Evolutionary conservation across 208 protist genomes (phyloP).

Genomic region (Leishmania arabica): DNA sequence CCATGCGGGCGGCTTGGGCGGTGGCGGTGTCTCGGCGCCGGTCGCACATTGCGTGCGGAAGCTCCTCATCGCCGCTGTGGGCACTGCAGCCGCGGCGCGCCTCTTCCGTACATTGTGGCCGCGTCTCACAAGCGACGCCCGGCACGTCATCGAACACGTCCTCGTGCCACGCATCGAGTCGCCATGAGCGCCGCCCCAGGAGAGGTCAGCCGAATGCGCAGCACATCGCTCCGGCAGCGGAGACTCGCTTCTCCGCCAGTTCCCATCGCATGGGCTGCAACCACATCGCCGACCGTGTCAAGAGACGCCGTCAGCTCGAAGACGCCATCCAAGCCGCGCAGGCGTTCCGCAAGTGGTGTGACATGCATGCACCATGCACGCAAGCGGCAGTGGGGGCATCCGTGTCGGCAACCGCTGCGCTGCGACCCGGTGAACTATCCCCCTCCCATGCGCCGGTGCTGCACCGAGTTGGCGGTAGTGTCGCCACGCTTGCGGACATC

Average conservation of each 20-base stretch:
- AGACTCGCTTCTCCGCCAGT: not conserved
- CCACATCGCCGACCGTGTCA: not conserved
- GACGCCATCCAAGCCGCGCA: conserved; percentile 8
- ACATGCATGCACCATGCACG: not conserved
- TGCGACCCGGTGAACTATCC: not conserved
- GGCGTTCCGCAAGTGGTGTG: conserved; percentile 8
- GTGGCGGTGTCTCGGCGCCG: not conserved
- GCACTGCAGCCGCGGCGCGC: not conserved
- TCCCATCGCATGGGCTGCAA: not conserved
- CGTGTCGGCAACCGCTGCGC: not conserved
- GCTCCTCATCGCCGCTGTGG: not conserved
- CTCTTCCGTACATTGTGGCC: not conserved
- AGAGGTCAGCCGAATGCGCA: not conserved
- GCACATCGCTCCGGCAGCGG: not conserved
- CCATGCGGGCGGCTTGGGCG: not conserved
- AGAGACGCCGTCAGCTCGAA: not conserved
- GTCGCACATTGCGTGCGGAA: not conserved
- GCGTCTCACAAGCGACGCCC: not conserved
- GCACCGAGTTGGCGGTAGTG: not conserved
- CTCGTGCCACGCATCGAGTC: not conserved
- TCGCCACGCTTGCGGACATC: conserved; percentile 7
- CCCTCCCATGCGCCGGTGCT: not conserved
- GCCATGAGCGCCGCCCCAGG: not conserved
- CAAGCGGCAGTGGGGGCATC: not conserved
- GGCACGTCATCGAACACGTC: not conserved